phyloP scores from a whole-genome alignment of 2,329 filamentous ascomycete genomes.

The Aureobasidium vineae region DNA sequence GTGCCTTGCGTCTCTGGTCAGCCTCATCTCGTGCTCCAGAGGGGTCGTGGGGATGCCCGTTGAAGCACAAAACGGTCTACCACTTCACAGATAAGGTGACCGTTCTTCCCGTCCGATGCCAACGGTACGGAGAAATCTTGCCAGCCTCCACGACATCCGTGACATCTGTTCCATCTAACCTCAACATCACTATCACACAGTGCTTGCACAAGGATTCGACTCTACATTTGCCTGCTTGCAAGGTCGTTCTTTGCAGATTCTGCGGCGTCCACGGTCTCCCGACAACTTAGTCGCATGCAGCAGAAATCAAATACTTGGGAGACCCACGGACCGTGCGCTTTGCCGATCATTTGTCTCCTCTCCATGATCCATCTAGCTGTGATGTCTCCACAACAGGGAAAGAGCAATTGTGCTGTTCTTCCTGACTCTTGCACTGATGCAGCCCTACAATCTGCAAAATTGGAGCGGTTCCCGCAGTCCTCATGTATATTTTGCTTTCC shows the following conservation, averaged over 20 bases:
- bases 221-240: not conserved
- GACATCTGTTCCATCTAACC: not conserved
- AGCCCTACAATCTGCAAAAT: constrained; percentile 14
- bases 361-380: not conserved
- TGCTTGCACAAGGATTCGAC: not conserved
- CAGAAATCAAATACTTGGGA: constrained; percentile 14
- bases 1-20: constrained; percentile 19
- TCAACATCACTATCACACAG: not conserved
- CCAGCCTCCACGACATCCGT: not conserved
- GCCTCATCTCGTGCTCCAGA: constrained; percentile 9
- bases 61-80: constrained; percentile 8
- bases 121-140: constrained; percentile 17
- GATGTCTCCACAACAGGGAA: not conserved
- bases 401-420: not conserved
- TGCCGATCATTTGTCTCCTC: not conserved
- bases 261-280: constrained; percentile 10
- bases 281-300: constrained; percentile 6
- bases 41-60: constrained; percentile 17
- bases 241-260: constrained; percentile 11
- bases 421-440: not conserved
- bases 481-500: not conserved
- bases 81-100: constrained; percentile 17
- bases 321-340: not conserved
- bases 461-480: not conserved
- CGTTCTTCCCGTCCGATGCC: constrained; percentile 17